phyloP scores from a whole-genome alignment of 805 yeast genomes.

The Naumovozyma dairenensis region DNA sequence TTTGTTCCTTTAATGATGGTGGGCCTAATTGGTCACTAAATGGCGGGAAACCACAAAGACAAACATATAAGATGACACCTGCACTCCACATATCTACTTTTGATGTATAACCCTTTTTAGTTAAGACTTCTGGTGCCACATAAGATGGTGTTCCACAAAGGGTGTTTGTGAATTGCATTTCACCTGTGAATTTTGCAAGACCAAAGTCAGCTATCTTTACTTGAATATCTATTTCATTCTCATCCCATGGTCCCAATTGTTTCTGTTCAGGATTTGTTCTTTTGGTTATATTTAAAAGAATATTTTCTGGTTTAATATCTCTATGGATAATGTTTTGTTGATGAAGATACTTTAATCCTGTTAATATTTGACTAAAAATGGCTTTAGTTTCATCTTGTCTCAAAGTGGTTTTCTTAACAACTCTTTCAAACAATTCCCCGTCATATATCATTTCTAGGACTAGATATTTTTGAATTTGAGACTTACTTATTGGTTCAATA shows the following conservation, averaged over 20 bases:
- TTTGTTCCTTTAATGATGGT: constrained; percentile 69
- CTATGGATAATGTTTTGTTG: constrained; percentile 63
- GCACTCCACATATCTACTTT: constrained; percentile 77
- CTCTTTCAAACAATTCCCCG: constrained; percentile 68
- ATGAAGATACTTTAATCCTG: constrained; percentile 60
- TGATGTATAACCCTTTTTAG: constrained; percentile 50
- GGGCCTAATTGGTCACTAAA: constrained; percentile 77
- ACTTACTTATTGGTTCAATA: constrained; percentile 42
- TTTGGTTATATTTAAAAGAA: constrained; percentile 43
- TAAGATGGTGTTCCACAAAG: constrained; percentile 83
- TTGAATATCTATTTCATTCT: constrained; percentile 46
- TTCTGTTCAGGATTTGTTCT: constrained; percentile 25
- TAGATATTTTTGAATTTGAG: constrained; percentile 39
- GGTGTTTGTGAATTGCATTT: constrained; percentile 62
- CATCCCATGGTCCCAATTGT: constrained; percentile 35
- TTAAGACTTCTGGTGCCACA: constrained; percentile 72
- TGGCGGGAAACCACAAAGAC: constrained; percentile 79
- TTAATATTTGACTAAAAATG: constrained; percentile 52
- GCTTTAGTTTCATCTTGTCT: constrained; percentile 54
- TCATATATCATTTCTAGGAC: constrained; percentile 66
- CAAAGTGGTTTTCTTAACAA: constrained; percentile 52
- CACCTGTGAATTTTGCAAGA: constrained; percentile 51
- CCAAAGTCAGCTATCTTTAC: constrained; percentile 86
- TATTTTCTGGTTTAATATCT: constrained; percentile 73
- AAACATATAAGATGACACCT: constrained; percentile 68